phyloP scores from a whole-genome alignment of 805 yeast genomes.

The Monosporozyma servazzii region DNA sequence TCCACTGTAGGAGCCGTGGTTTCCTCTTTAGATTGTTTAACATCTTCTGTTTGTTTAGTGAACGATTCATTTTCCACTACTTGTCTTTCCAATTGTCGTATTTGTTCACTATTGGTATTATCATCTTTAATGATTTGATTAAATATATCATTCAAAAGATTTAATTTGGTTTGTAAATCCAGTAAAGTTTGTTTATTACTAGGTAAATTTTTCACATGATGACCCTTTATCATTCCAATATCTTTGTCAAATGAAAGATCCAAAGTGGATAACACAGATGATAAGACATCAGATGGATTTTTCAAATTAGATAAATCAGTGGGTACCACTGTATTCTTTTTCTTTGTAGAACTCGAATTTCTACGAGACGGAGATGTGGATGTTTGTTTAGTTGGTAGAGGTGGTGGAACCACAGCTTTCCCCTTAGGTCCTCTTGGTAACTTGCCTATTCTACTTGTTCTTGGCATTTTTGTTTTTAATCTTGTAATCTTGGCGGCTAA shows the following conservation, averaged over 20 bases:
- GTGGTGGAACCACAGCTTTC: constrained; percentile 5
- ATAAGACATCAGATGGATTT: constrained; percentile 36
- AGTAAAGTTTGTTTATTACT: constrained; percentile 30
- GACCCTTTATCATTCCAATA: constrained; percentile 55
- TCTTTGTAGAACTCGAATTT: constrained; percentile 14
- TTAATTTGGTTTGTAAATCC: constrained; percentile 35
- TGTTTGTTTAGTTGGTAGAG: not conserved
- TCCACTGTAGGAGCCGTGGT: not conserved
- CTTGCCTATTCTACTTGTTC: constrained; percentile 21
- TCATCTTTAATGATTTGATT: constrained; percentile 20
- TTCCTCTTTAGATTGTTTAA: not conserved
- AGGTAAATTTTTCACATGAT: constrained; percentile 38
- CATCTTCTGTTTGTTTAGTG: constrained; percentile 10
- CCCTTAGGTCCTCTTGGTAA: not conserved
- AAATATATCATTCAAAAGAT: constrained; percentile 18
- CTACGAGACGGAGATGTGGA: not conserved
- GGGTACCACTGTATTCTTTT: constrained; percentile 21
- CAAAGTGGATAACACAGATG: constrained; percentile 44
- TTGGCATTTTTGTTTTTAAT: constrained; percentile 8
- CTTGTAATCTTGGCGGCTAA: not conserved
- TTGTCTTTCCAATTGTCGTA: constrained; percentile 12
- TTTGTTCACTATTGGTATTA: constrained; percentile 11
- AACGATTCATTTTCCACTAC: not conserved
- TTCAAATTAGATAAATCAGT: not conserved
- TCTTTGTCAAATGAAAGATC: constrained; percentile 48